These are phyloP conservation scores for Aaosphaeria pasadenensis DNA, from an alignment of 2,329 filamentous ascomycete species.

Conservation along the genomic window DNA sequence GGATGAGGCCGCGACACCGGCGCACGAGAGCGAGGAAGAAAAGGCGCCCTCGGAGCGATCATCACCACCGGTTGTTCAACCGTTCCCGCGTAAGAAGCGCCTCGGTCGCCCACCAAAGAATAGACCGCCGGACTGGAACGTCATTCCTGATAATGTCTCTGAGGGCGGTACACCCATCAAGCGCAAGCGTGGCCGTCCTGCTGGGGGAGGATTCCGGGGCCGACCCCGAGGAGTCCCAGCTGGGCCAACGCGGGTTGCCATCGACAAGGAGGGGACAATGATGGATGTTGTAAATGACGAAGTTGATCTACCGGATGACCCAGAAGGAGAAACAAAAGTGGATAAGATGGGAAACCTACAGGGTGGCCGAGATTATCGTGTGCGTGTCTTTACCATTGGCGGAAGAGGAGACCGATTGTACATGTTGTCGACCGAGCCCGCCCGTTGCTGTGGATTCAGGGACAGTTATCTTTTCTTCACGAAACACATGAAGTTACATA, in stretches of 20 bases:
- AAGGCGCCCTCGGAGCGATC: conserved; percentile 45
- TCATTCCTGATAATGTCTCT: conserved; percentile 48
- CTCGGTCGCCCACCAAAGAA: conserved; percentile 87
- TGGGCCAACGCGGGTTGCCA: conserved; percentile 76
- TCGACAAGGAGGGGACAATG: conserved; percentile 91
- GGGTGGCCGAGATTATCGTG: conserved; percentile 87
- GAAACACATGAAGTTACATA: conserved; percentile 93
- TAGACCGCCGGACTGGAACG: conserved; percentile 70
- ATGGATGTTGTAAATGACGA: conserved; percentile 91
- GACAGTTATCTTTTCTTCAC: conserved; percentile 99
- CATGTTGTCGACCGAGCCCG: conserved; percentile 98
- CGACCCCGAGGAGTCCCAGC: conserved; percentile 68
- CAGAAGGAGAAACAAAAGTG: conserved; percentile 89
- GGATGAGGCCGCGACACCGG: conserved; percentile 43
- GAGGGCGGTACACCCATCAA: conserved; percentile 49
- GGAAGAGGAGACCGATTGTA: conserved; percentile 84
- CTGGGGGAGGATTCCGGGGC: conserved; percentile 65
- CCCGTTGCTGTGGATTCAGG: conserved; percentile 92
- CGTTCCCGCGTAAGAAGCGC: conserved; percentile 67
- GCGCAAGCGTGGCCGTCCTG: conserved; percentile 49
- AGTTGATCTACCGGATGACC: conserved; percentile 80
- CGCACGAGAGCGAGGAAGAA: conserved; percentile 49
- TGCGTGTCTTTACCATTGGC: conserved; percentile 87
- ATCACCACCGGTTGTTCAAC: conserved; percentile 50
- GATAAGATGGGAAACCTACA: conserved; percentile 81